phyloP scores from a whole-genome alignment of 345 rosid genomes.

The Citropsis articulata region DNA sequence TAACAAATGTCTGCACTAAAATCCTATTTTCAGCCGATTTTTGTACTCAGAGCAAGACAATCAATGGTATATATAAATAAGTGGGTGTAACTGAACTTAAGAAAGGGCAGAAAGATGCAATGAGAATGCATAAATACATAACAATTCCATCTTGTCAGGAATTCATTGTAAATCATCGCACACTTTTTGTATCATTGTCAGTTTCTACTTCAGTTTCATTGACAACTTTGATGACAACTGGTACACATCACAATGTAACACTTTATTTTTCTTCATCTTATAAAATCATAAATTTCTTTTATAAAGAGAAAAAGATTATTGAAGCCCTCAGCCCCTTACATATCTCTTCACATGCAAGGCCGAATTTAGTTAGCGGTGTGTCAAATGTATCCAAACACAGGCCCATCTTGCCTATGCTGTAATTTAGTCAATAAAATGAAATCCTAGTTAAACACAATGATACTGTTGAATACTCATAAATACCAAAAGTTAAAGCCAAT shows the following conservation, averaged over 20 bases:
- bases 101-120: conserved; percentile 5
- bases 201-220: not conserved
- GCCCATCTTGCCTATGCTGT: not conserved
- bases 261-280: not conserved
- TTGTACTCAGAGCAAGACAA: conserved; percentile 17
- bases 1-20: not conserved
- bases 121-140: not conserved
- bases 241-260: not conserved
- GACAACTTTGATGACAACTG: not conserved
- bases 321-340: not conserved
- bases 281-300: not conserved
- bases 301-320: not conserved
- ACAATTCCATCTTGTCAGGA: not conserved
- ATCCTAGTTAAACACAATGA: not conserved
- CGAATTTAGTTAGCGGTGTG: not conserved
- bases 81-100: not conserved
- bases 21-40: conserved; percentile 7
- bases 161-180: not conserved
- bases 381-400: not conserved
- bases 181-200: not conserved
- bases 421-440: not conserved
- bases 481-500: not conserved
- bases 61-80: not conserved
- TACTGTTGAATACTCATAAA: not conserved
- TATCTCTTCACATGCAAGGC: not conserved